Percentiles rank a stretch among this genome's conserved stretches.
phyloP scores from a whole-genome alignment of 345 rosid species.

The Nephelium lappaceum region DNA sequence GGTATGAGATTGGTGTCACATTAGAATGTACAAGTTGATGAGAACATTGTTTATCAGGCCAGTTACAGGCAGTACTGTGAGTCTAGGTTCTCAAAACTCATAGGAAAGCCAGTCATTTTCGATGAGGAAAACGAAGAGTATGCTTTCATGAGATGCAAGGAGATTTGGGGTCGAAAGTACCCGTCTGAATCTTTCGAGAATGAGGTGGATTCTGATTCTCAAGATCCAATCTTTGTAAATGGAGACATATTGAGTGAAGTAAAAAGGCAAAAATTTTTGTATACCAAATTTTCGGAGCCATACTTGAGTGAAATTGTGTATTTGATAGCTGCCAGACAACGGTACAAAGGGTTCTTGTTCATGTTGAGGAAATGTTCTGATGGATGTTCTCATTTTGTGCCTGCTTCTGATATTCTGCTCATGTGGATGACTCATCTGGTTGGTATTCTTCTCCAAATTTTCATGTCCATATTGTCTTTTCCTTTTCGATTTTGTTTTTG shows the following conservation, averaged over 20 bases:
- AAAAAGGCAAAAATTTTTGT: slow-evolving; percentile 48
- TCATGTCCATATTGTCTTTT: neutral
- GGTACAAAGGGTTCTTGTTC: slow-evolving; percentile 73
- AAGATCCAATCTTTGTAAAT: slow-evolving; percentile 14
- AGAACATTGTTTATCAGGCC: slow-evolving; percentile 39
- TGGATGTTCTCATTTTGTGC: slow-evolving; percentile 52
- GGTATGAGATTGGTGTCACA: neutral
- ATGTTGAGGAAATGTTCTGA: slow-evolving; percentile 51
- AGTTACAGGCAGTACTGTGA: slow-evolving; percentile 70
- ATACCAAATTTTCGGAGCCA: slow-evolving; percentile 63
- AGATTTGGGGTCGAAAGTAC: slow-evolving; percentile 56
- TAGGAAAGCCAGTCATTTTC: slow-evolving; percentile 78
- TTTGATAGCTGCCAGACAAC: slow-evolving; percentile 69
- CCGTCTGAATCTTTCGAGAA: slow-evolving; percentile 79
- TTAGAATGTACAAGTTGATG: neutral
- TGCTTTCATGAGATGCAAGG: slow-evolving; percentile 70
- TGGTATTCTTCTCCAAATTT: slow-evolving; percentile 4
- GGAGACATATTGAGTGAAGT: slow-evolving; percentile 53
- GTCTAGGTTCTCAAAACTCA: slow-evolving; percentile 70
- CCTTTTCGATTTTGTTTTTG: slow-evolving; percentile 10
- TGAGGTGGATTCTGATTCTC: slow-evolving; percentile 48
- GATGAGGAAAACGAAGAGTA: slow-evolving; percentile 79
- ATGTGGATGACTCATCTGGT: slow-evolving; percentile 91
- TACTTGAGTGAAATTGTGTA: slow-evolving; percentile 67
- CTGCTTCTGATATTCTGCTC: slow-evolving; percentile 67